phyloP scores from a whole-genome alignment of 148 eudicot species.

The Cornus kousa region DNA sequence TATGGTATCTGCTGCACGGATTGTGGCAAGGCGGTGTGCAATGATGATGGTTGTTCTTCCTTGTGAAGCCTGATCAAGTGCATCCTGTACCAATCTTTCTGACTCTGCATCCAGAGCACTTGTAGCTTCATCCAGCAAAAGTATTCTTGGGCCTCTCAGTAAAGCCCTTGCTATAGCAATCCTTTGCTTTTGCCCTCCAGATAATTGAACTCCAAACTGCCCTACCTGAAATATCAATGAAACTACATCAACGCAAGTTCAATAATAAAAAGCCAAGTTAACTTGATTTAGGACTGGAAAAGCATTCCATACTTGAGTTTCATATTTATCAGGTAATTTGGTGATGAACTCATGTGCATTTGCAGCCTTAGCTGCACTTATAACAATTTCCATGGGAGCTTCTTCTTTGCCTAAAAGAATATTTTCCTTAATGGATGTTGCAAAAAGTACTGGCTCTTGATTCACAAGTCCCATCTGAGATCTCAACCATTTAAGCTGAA shows the following conservation, averaged over 20 bases:
- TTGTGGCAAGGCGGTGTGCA: constrained; percentile 1
- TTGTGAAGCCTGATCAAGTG: background rate
- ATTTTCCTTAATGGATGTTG: constrained; percentile 47
- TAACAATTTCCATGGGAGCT: constrained; percentile 31
- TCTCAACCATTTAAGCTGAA: constrained; percentile 43
- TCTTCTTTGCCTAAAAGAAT: constrained; percentile 43
- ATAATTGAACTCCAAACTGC: background rate
- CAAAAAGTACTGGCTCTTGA: constrained; percentile 49
- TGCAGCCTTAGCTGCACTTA: constrained; percentile 37
- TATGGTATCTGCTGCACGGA: background rate
- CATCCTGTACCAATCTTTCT: background rate
- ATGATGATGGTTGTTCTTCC: background rate
- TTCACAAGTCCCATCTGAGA: constrained; percentile 47
- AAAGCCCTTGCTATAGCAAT: background rate
- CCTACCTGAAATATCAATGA: background rate
- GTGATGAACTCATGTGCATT: constrained; percentile 47
- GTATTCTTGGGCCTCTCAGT: background rate
- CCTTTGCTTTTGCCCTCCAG: constrained; percentile 1
- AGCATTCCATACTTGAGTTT: constrained; percentile 30
- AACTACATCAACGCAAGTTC: background rate
- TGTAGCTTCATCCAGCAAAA: background rate
- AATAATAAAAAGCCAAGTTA: background rate
- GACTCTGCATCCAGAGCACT: background rate
- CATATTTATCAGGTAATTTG: constrained; percentile 34
- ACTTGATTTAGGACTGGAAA: background rate